phyloP scores from a whole-genome alignment of 2,329 filamentous ascomycete genomes.

The Fusarium succisae region DNA sequence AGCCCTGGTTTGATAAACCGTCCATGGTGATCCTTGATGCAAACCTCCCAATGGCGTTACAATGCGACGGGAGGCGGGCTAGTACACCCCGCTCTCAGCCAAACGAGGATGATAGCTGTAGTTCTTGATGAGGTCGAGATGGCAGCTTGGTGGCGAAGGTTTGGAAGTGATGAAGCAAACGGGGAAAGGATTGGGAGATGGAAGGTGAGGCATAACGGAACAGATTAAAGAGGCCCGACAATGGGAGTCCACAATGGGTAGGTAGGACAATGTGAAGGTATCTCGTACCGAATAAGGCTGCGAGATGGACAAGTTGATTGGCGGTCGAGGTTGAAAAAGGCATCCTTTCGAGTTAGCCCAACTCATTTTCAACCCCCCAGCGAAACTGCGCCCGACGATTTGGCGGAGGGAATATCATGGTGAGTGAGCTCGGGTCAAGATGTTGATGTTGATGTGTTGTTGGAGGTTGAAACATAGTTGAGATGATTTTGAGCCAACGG shows the following conservation, averaged over 20 bases:
- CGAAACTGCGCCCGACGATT: neutral
- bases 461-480: conserved; percentile 1
- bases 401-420: neutral
- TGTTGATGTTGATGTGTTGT: neutral
- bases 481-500: neutral
- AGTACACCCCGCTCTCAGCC: conserved; percentile 21
- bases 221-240: conserved; percentile 5
- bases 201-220: conserved; percentile 6
- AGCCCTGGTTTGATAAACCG: neutral
- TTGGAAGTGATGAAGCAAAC: conserved; percentile 4
- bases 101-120: conserved; percentile 14
- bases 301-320: conserved; percentile 20
- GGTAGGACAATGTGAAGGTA: conserved; percentile 19
- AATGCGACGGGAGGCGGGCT: conserved; percentile 16
- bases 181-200: neutral
- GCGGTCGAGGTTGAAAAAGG: conserved; percentile 28
- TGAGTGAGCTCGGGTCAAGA: neutral
- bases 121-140: conserved; percentile 2
- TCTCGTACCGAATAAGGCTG: conserved; percentile 27
- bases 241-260: conserved; percentile 7
- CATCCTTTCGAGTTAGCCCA: conserved; percentile 15
- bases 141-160: conserved; percentile 5
- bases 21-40: conserved; percentile 14
- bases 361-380: conserved; percentile 33
- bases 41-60: conserved; percentile 22